Percentiles rank a stretch among this genome's conserved stretches.
Evolutionary conservation across 2,329 filamentous ascomycete genomes (phyloP).

Genomic region (Fusarium sp.): DNA sequence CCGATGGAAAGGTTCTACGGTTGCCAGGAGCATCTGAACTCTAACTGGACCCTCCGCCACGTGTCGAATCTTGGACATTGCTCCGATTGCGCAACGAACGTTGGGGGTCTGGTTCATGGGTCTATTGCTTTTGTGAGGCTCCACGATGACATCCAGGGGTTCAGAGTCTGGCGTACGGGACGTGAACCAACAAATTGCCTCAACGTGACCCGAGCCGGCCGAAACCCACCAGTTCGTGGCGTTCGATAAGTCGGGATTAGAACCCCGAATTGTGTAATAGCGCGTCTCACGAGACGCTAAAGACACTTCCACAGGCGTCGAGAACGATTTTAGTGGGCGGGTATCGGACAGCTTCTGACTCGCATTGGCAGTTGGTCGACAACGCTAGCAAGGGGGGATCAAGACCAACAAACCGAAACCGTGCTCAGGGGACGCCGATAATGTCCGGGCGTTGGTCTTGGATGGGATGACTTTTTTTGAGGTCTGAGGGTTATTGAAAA

Average conservation of each 20-base stretch:
- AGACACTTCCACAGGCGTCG: not conserved
- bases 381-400: not conserved
- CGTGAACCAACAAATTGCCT: not conserved
- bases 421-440: not conserved
- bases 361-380: not conserved
- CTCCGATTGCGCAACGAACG: not conserved
- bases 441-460: not conserved
- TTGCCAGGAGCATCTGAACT: not conserved
- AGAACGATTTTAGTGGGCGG: constrained; percentile 4
- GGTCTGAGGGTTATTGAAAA: not conserved
- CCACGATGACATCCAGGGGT: not conserved
- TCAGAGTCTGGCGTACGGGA: not conserved
- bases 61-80: not conserved
- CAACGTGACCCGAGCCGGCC: not conserved
- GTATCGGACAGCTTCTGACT: not conserved
- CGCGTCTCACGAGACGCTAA: not conserved
- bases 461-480: not conserved
- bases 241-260: not conserved
- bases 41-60: not conserved
- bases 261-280: not conserved
- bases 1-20: not conserved
- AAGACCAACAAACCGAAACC: not conserved
- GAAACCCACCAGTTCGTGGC: not conserved
- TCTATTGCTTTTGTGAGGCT: not conserved
- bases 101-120: no score